Evolutionary conservation across 2,329 filamentous ascomycete genomes (phyloP).

Genomic region (Exserohilum turcica): DNA sequence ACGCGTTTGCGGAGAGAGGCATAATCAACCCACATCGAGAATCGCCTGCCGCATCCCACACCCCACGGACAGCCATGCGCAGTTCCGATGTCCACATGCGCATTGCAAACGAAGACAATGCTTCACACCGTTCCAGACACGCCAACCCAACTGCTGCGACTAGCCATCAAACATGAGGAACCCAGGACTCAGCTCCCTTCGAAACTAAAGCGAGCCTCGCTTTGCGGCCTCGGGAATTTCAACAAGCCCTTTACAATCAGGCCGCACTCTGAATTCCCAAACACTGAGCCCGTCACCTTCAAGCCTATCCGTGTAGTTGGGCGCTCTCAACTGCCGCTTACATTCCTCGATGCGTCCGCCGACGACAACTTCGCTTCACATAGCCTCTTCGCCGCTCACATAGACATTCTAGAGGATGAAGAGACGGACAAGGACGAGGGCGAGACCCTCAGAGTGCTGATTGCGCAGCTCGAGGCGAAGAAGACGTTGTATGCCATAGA

Average conservation of each 20-base stretch:
- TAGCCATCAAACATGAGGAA: conserved; percentile 33
- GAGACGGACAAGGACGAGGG: conserved; percentile 7
- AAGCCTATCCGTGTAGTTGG: conserved; percentile 43
- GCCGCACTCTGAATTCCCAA: conserved; percentile 36
- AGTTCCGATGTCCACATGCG: conserved; percentile 33
- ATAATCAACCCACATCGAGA: conserved; percentile 17
- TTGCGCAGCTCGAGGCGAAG: conserved; percentile 51
- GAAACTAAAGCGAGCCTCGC: conserved; percentile 40
- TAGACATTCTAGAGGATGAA: conserved; percentile 39
- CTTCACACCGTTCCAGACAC: conserved; percentile 26
- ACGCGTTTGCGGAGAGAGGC: conserved; percentile 25
- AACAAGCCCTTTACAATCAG: conserved; percentile 40
- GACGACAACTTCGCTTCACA: conserved; percentile 30
- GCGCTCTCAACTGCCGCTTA: conserved; percentile 46
- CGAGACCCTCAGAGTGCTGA: conserved; percentile 34
- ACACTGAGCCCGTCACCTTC: conserved; percentile 38
- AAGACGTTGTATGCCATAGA: conserved; percentile 83
- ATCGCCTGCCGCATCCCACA: neutral
- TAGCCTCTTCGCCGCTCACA: conserved; percentile 43
- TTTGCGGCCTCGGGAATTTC: conserved; percentile 35
- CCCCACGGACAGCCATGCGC: conserved; percentile 32
- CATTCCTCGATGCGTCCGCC: conserved; percentile 43
- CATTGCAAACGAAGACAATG: conserved; percentile 42
- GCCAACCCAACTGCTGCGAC: conserved; percentile 27
- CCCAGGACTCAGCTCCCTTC: conserved; percentile 32